phyloP scores from a whole-genome alignment of 2,329 filamentous ascomycete genomes.

The Allantophomopsis cytisporea region DNA sequence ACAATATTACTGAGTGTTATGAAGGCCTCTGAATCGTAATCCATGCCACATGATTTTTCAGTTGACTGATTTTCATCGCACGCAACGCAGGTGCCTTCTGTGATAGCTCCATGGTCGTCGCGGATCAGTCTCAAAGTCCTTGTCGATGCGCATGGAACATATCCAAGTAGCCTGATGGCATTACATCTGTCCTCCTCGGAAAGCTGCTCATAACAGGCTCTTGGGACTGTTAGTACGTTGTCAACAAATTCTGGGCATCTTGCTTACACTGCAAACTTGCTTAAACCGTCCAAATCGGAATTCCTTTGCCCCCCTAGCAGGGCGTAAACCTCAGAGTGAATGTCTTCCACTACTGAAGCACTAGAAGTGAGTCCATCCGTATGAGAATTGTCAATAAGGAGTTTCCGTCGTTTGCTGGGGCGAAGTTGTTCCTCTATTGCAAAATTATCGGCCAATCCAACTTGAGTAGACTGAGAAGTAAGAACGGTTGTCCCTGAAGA shows the following conservation, averaged over 20 bases:
- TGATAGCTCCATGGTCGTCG: conserved; percentile 14
- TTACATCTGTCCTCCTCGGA: conserved; percentile 35
- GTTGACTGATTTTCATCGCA: conserved; percentile 12
- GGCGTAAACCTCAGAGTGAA: conserved; percentile 18
- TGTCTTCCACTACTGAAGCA: conserved; percentile 10
- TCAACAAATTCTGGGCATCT: not conserved
- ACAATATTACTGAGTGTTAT: conserved; percentile 30
- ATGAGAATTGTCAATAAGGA: not conserved
- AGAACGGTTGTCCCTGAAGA: conserved; percentile 4
- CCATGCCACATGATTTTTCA: conserved; percentile 6
- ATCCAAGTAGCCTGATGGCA: conserved; percentile 39
- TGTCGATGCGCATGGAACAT: conserved; percentile 40
- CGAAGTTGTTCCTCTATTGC: not conserved
- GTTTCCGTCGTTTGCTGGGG: not conserved
- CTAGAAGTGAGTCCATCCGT: no score
- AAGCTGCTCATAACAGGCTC: conserved; percentile 28
- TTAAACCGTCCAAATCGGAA: conserved; percentile 22
- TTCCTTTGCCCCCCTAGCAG: conserved; percentile 20
- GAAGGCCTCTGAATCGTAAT: conserved; percentile 23
- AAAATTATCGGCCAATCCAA: conserved; percentile 5
- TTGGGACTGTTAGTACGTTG: conserved; percentile 10
- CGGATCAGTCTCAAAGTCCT: conserved; percentile 23
- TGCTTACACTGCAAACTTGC: conserved; percentile 33
- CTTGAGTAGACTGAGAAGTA: conserved; percentile 9
- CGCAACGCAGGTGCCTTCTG: conserved; percentile 12